Evolutionary conservation across 768 basidiomycete species (phyloP), one percentile per base, ranked within the genome.

Genomic region (Suillus discolor): DNA sequence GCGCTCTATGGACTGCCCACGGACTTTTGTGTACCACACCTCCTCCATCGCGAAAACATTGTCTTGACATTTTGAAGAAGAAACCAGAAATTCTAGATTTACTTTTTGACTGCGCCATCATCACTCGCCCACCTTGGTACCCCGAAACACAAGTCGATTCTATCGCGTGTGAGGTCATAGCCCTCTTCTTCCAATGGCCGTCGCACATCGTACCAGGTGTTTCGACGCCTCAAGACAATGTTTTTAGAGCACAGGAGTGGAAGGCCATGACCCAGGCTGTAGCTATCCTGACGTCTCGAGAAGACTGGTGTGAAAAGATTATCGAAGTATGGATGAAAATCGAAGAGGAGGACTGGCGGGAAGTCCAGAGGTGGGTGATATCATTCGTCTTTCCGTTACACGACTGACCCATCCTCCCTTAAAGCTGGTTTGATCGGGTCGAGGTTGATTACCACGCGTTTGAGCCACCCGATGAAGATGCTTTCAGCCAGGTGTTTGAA

Each of bases 221-320:
- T n/a, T 62, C 60, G 9, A 60, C 69, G n/a, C 66, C 64, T 20
- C 61, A 66, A 61, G 64, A 63, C 25, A 28, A 61, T 15, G 62
- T 59, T 23, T 64, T 63, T 60, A 62, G 65, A 47, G 69, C 64
- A 25, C 70, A 76, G 28, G 71, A 76, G 8, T 70, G 71, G 69
- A 69, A 73, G 36, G 69, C 64, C 1, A 64, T 75, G 55, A 61
- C 68, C 18, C 71, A 74, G 25, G 66, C 64, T 28, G 41, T 72
- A 23, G 67, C 66, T 1, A 63, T 78, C 12, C 54, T 78, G n/a
- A 71, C 70, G 6, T 71, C 72, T 1, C 69, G 76, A 45, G 67
- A 76, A 7, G 68, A 71, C 23, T 76, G 76, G 72, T 65, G 67
- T 5, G 70, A 72, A n/a, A 70, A 69, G 65, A 63, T 77, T 9